A percentile compares a stretch with the other conserved stretches of the same genome.
Conservation (phyloP, 495 filamentous ascomycete genomes). For the Wilcoxina mikolae region DNA sequence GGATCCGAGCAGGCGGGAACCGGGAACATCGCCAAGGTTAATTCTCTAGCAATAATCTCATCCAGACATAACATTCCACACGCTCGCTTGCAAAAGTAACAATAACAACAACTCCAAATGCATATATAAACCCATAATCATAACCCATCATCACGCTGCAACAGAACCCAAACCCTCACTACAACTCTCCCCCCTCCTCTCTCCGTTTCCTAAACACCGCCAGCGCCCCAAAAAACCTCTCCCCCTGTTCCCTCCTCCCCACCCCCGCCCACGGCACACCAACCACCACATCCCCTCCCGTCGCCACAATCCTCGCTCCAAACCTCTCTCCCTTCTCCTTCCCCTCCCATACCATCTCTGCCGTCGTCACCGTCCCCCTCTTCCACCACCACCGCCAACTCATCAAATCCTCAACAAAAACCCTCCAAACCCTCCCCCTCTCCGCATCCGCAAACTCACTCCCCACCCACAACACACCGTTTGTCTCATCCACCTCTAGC, state of each 20-base stretch:
- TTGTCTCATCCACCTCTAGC: conserved; percentile 3
- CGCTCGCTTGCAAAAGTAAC: background rate
- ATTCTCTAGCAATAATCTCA: no score
- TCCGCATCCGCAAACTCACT: conserved; percentile 21
- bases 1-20: no score
- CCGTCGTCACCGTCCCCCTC: background rate
- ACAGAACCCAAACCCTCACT: no score
- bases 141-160: no score
- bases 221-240: conserved; percentile 21
- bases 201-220: conserved; percentile 12
- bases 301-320: conserved; percentile 3
- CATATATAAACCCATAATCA: no score
- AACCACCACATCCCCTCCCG: conserved; percentile 10
- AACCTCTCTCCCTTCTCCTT: background rate
- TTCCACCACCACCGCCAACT: background rate
- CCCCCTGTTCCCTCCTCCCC: conserved; percentile 9
- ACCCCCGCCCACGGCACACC: conserved; percentile 21
- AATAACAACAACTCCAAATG: background rate
- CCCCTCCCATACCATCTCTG: background rate
- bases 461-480: conserved; percentile 12
- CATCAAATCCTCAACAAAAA: conserved; percentile 9
- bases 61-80: no score
- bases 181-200: background rate
- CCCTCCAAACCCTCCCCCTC: conserved; percentile 18
- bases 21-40: no score